Percentiles rank a stretch among this genome's conserved stretches.
Evolutionary conservation across 345 rosid genomes (phyloP).

Genomic region (Eucalyptus albens): DNA sequence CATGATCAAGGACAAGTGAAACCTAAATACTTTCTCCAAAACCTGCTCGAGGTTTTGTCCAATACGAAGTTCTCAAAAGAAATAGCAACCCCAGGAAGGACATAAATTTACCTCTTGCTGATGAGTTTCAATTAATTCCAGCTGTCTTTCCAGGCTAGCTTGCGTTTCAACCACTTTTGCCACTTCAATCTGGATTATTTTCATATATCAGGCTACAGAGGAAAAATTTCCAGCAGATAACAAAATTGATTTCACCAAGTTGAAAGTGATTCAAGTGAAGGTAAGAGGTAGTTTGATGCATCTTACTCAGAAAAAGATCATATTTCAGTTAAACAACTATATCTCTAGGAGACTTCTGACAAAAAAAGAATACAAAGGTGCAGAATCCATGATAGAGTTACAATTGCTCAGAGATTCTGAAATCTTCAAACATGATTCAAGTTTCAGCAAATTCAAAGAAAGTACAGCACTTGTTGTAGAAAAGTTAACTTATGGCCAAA

Average conservation of each 20-base stretch:
- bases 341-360: not conserved
- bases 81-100: not conserved
- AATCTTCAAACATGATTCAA: not conserved
- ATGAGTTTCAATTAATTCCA: constrained; percentile 96
- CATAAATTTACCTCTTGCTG: constrained; percentile 67
- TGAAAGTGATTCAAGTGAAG: not conserved
- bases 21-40: not conserved
- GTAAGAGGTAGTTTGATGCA: not conserved
- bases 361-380: not conserved
- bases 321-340: not conserved
- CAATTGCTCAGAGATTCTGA: not conserved
- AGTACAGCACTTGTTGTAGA: not conserved
- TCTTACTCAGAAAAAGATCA: not conserved
- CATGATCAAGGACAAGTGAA: not conserved
- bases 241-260: not conserved
- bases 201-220: not conserved
- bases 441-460: not conserved
- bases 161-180: constrained; percentile 97
- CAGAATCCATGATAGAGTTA: not conserved
- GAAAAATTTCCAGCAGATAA: not conserved
- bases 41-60: not conserved
- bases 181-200: constrained; percentile 61
- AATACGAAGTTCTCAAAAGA: not conserved
- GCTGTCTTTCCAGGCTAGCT: constrained; percentile 65
- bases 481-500: not conserved